Base-by-base conservation (phyloP, 352 stramenopile species). In the Peronospora belbahrii region DNA sequence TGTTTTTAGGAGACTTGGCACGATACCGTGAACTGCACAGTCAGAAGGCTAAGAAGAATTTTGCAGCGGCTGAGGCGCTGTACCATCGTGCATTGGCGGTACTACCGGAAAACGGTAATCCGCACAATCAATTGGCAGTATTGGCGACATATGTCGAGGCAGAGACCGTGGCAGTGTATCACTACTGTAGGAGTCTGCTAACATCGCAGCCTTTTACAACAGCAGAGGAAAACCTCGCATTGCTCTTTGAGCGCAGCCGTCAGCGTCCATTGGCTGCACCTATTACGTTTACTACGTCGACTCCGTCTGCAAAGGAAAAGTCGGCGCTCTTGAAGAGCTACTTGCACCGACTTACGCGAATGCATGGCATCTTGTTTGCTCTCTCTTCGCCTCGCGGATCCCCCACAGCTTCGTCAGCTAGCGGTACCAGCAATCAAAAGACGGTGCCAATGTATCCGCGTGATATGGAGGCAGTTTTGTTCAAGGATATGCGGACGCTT, bases 91-190 rank as follows among this genome's bases (percentile, higher is more conserved):
- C 81, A 14, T 56, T 93, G 23, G 60, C 53, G 1, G 58, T 93
- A 10, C 52, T 85, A 17, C 81, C 81, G 0, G 72, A 85, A 34
- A 89, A 93, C 38, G 81, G 81, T 25, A 93, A 93, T 41, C 76
- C 81, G 25, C 79, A 90, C 67, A 93, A 93, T 52, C 81, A 93
- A 42, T 62, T 93, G 33, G 81, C 81, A 0, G 81, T 93, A 48
- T 54, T 93, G 6, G 81, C 81, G 15, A 93, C 81, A 13, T 93
- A 93, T 39, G 81, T 89, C 6, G 85, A 95, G 23, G 80, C 85
- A 3, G 86, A 96, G 66, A 94, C 82, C 3, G 84, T 95, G 18
- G 85, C 86, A 0, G 83, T 96, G 18, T 96, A 95, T 42, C 74
- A 83, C 15, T 96, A 96, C 62, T 94, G 82, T 49, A 77, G 85